phyloP scores from a whole-genome alignment of 176 grass and related monocot species.

The Aechmea fasciata region DNA sequence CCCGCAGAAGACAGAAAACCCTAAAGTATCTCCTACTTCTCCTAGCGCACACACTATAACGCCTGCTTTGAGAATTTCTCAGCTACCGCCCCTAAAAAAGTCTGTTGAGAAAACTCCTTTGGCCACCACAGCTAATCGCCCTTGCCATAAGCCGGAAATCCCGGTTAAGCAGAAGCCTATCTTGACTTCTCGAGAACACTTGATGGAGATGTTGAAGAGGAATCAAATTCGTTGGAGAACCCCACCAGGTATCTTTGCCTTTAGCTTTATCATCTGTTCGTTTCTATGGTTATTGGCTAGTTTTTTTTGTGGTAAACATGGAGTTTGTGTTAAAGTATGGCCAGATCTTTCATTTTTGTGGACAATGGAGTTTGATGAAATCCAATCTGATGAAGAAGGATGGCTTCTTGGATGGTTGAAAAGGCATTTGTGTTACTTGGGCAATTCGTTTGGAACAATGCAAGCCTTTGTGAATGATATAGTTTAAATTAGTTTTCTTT shows the following conservation, averaged over 20 bases:
- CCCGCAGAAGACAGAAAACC: slow-evolving; percentile 20
- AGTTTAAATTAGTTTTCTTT: not conserved
- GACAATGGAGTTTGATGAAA: slow-evolving; percentile 6
- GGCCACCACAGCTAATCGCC: not conserved
- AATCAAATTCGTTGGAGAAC: slow-evolving; percentile 56
- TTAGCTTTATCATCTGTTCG: slow-evolving; percentile 23
- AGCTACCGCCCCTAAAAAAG: slow-evolving; percentile 13
- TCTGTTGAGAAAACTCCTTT: slow-evolving; percentile 22
- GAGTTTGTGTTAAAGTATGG: not conserved
- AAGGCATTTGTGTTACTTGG: not conserved
- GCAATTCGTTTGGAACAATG: slow-evolving; percentile 2
- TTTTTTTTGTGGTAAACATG: not conserved
- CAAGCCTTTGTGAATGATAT: slow-evolving; percentile 4
- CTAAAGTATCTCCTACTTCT: slow-evolving; percentile 19
- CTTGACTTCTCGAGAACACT: slow-evolving; percentile 23
- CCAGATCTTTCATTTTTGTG: slow-evolving; percentile 5
- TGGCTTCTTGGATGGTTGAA: slow-evolving; percentile 14
- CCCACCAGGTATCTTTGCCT: slow-evolving; percentile 82
- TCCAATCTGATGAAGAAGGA: slow-evolving; percentile 9
- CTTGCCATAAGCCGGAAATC: slow-evolving; percentile 30
- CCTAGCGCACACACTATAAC: slow-evolving; percentile 1
- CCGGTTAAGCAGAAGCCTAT: slow-evolving; percentile 16
- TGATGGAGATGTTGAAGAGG: slow-evolving; percentile 60
- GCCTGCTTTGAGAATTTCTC: slow-evolving; percentile 15
- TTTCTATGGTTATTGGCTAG: slow-evolving; percentile 21